Conservation (phyloP, 2,329 filamentous ascomycete species). For the Claviceps digitariae region DNA sequence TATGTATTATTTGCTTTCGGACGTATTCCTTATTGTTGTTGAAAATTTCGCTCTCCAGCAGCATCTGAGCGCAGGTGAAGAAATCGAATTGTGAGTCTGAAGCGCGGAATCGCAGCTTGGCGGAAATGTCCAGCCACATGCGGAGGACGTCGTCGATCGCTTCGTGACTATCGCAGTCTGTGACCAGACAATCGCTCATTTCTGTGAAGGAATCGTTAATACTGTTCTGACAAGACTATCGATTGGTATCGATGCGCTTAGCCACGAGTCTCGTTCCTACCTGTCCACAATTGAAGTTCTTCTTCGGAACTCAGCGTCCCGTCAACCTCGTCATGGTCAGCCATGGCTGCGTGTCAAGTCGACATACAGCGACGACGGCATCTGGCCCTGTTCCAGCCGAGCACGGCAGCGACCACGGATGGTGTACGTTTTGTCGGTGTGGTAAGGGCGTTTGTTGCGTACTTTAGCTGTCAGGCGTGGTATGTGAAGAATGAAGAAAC, state of each 20-base stretch:
- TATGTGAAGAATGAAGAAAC: not conserved
- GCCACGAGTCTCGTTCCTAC: constrained; percentile 30
- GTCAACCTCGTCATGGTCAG: constrained; percentile 47
- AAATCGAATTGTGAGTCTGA: constrained; percentile 67
- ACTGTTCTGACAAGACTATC: not conserved
- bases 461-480: not conserved
- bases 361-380: constrained; percentile 19
- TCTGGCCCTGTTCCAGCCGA: constrained; percentile 15
- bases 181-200: constrained; percentile 32
- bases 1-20: constrained; percentile 83
- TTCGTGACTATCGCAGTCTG: constrained; percentile 37
- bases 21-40: constrained; percentile 68
- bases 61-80: constrained; percentile 62
- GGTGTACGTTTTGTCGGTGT: not conserved
- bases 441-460: not conserved
- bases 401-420: constrained; percentile 1
- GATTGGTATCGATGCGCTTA: not conserved
- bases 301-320: constrained; percentile 49
- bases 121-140: constrained; percentile 67
- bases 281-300: constrained; percentile 81
- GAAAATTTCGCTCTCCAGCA: constrained; percentile 68
- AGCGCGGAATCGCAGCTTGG: constrained; percentile 62
- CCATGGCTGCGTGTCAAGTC: constrained; percentile 29
- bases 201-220: constrained; percentile 22
- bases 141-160: constrained; percentile 74